phyloP scores from a whole-genome alignment of 1,284 basidiomycete species.

The Trametes pubescens region DNA sequence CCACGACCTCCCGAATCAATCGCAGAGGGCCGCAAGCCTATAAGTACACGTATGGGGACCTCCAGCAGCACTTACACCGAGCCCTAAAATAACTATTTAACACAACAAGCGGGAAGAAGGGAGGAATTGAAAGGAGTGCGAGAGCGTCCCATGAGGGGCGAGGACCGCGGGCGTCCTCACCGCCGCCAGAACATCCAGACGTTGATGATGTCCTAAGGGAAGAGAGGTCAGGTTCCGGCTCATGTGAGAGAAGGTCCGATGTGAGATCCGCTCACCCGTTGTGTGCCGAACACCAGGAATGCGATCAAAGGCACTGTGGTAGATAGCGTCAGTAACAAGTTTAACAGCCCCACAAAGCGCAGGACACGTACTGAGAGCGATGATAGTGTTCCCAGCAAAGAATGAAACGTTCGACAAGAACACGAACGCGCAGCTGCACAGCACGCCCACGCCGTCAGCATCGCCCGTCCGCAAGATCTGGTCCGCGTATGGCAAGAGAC shows the following conservation, averaged over 20 bases:
- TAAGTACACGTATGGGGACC: neutral
- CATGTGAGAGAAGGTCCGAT: neutral
- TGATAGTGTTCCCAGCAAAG: constrained; percentile 34
- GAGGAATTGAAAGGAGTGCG: constrained; percentile 11
- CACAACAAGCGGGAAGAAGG: neutral
- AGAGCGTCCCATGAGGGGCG: neutral
- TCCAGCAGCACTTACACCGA: neutral
- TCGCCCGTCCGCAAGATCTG: neutral
- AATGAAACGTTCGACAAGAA: constrained; percentile 32
- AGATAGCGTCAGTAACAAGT: neutral
- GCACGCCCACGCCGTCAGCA: neutral
- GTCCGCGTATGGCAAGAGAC: neutral
- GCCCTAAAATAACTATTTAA: neutral
- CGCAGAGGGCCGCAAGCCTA: constrained; percentile 9
- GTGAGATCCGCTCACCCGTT: constrained; percentile 23
- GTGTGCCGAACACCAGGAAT: constrained; percentile 34
- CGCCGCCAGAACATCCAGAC: constrained; percentile 36
- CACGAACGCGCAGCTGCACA: constrained; percentile 28
- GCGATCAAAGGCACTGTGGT: constrained; percentile 34
- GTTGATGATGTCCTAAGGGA: constrained; percentile 30
- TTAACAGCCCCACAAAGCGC: neutral
- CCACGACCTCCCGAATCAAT: constrained; percentile 22
- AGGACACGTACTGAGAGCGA: constrained; percentile 29
- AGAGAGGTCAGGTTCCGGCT: neutral
- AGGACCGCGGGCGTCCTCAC: constrained; percentile 11